Evolutionary conservation across 306 rosid species (phyloP).

Genomic region (Trichosanthes cucumerina): DNA sequence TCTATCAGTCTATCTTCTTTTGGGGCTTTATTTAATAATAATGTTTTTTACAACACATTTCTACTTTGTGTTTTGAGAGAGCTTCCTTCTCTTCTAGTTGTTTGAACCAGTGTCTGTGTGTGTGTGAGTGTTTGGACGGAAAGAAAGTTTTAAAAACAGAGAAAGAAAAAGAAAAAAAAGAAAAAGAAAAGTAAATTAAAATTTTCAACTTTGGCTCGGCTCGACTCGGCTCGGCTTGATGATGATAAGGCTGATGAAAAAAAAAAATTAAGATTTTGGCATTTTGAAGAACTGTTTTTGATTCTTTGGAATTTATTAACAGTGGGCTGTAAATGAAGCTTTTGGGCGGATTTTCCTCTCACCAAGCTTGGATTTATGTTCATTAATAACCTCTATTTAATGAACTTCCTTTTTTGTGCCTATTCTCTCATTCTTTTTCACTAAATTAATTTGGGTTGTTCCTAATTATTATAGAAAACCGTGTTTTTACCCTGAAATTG

Average conservation of each 20-base stretch:
- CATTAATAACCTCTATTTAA: background rate
- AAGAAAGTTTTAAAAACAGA: background rate
- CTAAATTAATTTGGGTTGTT: background rate
- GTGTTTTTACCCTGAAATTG: background rate
- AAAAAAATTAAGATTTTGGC: background rate
- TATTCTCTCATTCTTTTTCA: background rate
- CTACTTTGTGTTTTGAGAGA: background rate
- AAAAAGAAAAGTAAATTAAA: background rate
- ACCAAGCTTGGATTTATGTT: background rate
- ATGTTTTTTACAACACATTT: background rate
- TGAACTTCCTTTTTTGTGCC: background rate
- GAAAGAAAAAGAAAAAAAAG: background rate
- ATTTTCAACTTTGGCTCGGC: background rate
- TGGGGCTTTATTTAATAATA: conserved; percentile 35
- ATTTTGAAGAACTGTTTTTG: background rate
- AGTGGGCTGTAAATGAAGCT: background rate
- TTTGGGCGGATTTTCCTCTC: background rate
- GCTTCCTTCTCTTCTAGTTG: background rate
- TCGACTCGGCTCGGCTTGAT: background rate
- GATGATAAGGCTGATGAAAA: background rate
- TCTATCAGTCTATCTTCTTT: conserved; percentile 15
- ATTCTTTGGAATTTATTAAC: background rate
- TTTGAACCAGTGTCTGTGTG: background rate
- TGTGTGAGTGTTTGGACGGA: conserved; percentile 2
- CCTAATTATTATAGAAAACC: background rate